phyloP scores from a whole-genome alignment of 2,329 filamentous ascomycete species.

The Arthrobotrys sinensis region DNA sequence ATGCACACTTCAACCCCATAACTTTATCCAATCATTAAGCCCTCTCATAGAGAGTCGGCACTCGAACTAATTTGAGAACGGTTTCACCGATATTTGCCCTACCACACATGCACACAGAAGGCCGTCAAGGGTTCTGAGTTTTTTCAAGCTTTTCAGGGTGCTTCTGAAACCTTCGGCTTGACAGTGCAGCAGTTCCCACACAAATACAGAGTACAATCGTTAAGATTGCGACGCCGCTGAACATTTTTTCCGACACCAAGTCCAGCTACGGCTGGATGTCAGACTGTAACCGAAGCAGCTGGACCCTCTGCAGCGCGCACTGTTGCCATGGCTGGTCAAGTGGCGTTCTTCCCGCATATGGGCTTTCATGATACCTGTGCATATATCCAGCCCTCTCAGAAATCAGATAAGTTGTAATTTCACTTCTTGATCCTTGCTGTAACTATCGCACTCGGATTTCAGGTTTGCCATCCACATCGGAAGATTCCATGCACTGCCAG shows the following conservation, averaged over 20 bases:
- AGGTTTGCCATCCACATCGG: constrained; percentile 32
- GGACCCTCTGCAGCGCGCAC: constrained; percentile 2
- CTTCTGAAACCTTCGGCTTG: no score
- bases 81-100: constrained; percentile 12
- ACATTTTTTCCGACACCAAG: not conserved
- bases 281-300: not conserved
- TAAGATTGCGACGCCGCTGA: no score
- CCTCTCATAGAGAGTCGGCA: not conserved
- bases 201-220: no score
- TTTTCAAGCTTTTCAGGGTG: no score
- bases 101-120: not conserved
- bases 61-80: not conserved
- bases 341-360: constrained; percentile 27
- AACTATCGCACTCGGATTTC: constrained; percentile 27
- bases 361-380: not conserved
- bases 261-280: constrained; percentile 2
- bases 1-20: constrained; percentile 9
- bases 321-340: constrained; percentile 39
- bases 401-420: constrained; percentile 34
- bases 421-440: not conserved
- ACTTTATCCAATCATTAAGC: constrained; percentile 5
- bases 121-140: not conserved
- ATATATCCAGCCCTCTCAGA: not conserved
- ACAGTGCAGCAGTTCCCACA: no score
- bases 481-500: constrained; percentile 52